phyloP scores from a whole-genome alignment of 75 land plant genomes.

The Pinus taeda region DNA sequence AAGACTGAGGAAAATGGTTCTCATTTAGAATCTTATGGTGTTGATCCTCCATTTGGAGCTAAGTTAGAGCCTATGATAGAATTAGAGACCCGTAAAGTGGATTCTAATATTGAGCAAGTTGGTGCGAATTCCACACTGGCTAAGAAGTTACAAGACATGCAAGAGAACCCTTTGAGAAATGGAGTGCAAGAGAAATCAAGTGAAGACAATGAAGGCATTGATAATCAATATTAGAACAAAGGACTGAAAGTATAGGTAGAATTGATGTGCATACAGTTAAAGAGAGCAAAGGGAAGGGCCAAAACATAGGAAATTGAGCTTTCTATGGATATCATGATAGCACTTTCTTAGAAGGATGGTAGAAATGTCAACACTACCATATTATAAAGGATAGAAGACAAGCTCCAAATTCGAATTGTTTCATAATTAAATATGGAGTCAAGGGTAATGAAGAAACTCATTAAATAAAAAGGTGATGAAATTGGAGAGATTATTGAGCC shows the following conservation, averaged over 20 bases:
- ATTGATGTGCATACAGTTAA: not conserved
- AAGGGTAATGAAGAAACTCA: conserved; percentile 38
- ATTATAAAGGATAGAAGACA: conserved; percentile 49
- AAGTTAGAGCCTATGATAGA: not conserved
- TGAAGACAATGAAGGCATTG: not conserved
- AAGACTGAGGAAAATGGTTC: conserved; percentile 2
- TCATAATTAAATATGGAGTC: conserved; percentile 47
- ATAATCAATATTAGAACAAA: not conserved
- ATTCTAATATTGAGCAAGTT: not conserved
- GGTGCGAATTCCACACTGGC: not conserved
- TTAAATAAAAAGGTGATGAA: conserved; percentile 32
- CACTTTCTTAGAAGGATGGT: conserved; percentile 37
- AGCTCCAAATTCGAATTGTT: conserved; percentile 38
- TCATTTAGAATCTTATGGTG: not conserved
- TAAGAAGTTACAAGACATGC: not conserved
- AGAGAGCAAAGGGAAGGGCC: conserved; percentile 11
- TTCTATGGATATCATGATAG: conserved; percentile 53
- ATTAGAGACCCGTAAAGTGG: conserved; percentile 1
- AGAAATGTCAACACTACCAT: conserved; percentile 40
- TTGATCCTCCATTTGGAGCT: not conserved
- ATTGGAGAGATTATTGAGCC: conserved; percentile 32
- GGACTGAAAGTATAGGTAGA: not conserved
- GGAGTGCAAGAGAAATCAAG: not conserved
- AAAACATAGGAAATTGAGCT: conserved; percentile 41
- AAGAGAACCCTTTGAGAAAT: not conserved